Evolutionary conservation across 1,284 basidiomycete species (phyloP).

Genomic region (Pseudozyma tsukubaensis): DNA sequence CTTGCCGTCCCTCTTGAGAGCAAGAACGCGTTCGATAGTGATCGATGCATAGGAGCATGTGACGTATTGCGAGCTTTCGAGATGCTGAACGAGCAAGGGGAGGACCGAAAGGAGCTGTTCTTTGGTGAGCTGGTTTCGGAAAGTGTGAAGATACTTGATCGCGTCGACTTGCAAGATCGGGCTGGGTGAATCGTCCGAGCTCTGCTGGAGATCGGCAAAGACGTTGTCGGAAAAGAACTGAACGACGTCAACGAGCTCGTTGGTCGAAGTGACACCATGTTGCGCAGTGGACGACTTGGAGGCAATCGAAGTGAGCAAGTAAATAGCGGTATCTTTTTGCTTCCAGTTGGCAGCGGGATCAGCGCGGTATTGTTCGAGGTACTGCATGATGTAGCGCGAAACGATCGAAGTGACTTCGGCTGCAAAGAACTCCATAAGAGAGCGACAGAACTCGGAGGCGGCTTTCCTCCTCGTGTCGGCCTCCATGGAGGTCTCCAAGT

Average conservation of each 20-base stretch:
- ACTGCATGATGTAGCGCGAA: constrained; percentile 81
- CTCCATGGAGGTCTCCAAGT: constrained; percentile 76
- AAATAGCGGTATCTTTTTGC: constrained; percentile 95
- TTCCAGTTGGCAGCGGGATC: constrained; percentile 84
- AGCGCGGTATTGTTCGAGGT: constrained; percentile 75
- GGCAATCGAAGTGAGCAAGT: constrained; percentile 89
- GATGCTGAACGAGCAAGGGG: constrained; percentile 86
- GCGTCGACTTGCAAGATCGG: constrained; percentile 95
- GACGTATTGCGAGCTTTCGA: constrained; percentile 71
- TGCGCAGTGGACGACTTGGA: constrained; percentile 81
- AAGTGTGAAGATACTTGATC: constrained; percentile 78
- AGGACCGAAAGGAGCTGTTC: constrained; percentile 91
- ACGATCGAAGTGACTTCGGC: constrained; percentile 85
- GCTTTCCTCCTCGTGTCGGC: constrained; percentile 86
- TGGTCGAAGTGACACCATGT: constrained; percentile 88
- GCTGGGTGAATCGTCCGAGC: constrained; percentile 70
- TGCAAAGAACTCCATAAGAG: constrained; percentile 84
- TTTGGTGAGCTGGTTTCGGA: constrained; percentile 93
- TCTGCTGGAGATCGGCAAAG: constrained; percentile 84
- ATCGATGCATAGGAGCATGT: constrained; percentile 71
- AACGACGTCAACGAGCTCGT: constrained; percentile 90
- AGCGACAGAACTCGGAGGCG: constrained; percentile 89
- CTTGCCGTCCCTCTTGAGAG: constrained; percentile 78
- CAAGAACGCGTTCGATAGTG: constrained; percentile 73
- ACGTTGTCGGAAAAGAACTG: constrained; percentile 95